Evolutionary conservation across 257 asterid species (phyloP), one percentile per base, ranked within the genome.

Genomic region (Fraxinus quadrangulata): DNA sequence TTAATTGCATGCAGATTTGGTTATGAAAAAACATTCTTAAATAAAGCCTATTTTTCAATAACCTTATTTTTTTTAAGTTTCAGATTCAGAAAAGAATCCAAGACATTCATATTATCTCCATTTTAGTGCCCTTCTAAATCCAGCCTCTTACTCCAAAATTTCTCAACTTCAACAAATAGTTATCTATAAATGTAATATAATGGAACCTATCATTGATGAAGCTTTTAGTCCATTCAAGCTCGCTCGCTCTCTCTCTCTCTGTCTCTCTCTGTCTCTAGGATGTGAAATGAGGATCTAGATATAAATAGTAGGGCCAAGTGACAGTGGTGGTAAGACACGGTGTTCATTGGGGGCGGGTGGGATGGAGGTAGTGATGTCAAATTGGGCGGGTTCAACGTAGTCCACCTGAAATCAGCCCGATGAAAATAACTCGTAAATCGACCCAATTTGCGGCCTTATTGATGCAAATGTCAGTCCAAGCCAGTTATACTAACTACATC

Each of bases 21-120:
- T 67, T 61, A 51, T 39, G 61, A 70, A 73, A 47, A 47, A 21
- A 31, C 65, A 5, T 42, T 47, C 10, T 45, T 42, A 26, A 70
- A 56, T 17, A 72, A 72, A 78, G 73, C 67, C 77, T 63, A 81
- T 77, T 76, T 72, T 71, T 23, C 30, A 45, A 71, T 70, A 39
- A 42, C 61, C 56, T 71, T 61, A 23, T 71, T 28, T 28, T 28
- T 28, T 28, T 28, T 1, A 1, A 45, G 76, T 42, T 16, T 73
- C 75, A 71, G 37, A 75, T 68, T 63, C 75, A 45, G 63, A 23
- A 77, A 77, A 51, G 40, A 77, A 26, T 71, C 76, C 79, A 83
- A 79, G 56, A 71, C 76, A 80, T 82, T 66, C 86, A 84, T 65
- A 45, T 79, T 79, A 75, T 81, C 86, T 81, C 80, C 78, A 77